Conservation (phyloP, 2,329 filamentous ascomycete genomes). For the Penicillium aurantiogriseum region DNA sequence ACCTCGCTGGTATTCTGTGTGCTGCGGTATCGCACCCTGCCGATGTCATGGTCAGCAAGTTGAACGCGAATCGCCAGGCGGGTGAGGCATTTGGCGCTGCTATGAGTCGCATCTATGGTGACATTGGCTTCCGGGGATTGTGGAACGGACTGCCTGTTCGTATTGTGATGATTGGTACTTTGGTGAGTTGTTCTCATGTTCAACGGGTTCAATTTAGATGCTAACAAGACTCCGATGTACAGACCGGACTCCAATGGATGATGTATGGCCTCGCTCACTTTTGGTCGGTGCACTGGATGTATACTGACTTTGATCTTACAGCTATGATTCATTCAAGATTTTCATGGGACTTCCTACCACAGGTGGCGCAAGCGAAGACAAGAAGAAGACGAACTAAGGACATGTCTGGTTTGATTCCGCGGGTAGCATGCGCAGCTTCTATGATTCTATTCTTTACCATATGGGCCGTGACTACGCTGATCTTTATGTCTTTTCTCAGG, state of each 20-base stretch:
- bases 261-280: slow-evolving; percentile 61
- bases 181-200: slow-evolving; percentile 40
- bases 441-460: not conserved
- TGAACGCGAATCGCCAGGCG: slow-evolving; percentile 73
- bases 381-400: slow-evolving; percentile 37
- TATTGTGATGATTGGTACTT: slow-evolving; percentile 85
- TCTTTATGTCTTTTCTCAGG: not conserved
- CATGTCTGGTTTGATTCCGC: not conserved
- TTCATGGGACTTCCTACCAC: slow-evolving; percentile 85
- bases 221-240: slow-evolving; percentile 18
- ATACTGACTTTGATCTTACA: slow-evolving; percentile 29
- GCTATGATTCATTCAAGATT: slow-evolving; percentile 78
- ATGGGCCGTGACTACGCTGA: not conserved
- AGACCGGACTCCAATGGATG: slow-evolving; percentile 87
- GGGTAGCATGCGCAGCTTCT: not conserved
- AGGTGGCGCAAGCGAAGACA: slow-evolving; percentile 59
- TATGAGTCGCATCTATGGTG: slow-evolving; percentile 76
- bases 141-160: slow-evolving; percentile 86
- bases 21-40: slow-evolving; percentile 77
- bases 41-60: slow-evolving; percentile 89
- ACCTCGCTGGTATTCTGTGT: slow-evolving; percentile 84
- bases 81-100: slow-evolving; percentile 77
- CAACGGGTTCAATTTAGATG: not conserved
- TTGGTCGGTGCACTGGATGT: not conserved
- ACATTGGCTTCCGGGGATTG: slow-evolving; percentile 82